Evolutionary conservation across 2,329 filamentous ascomycete genomes (phyloP), one percentile per base, ranked within the genome.

Genomic region (Ceratocystis cacaofunesta): DNA sequence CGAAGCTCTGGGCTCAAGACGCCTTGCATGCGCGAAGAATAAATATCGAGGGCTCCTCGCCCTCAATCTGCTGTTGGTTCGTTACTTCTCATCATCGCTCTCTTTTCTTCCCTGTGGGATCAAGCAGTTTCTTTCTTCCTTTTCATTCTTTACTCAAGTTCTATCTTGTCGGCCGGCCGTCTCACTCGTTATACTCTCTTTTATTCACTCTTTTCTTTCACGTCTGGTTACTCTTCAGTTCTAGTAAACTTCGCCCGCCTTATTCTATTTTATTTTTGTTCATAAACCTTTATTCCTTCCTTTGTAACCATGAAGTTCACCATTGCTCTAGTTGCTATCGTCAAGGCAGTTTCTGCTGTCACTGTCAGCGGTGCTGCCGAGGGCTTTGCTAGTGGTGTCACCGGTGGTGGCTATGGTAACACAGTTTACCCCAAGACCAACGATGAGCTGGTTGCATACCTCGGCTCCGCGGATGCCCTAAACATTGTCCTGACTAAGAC

Each of bases 401-500:
- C 84, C 19, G 84, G 84, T 46, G 84, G 84, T 70, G 83, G 82
- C 64, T 76, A 70, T 67, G 82, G 80, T 25, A 73, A 76, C 7
- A 72, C 81, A 32, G 81, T 81, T 19, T 81, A 82, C 69, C 83
- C 83, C 12, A 75, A 72, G 19, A 80, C 76, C 61, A 83, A 73
- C 52, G 77, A 74, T 28, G 77, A 87, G 78, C 79, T 86, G 60
- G 79, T 81, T 72, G 78, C 75, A 48, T 86, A 85, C 74, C 79
- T 87, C 4, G 76, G 76, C 7, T 82, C 85, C 72, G 74, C 73
- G 65, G 72, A 75, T 22, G 70, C 83, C 12, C 79, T 82, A 28
- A 79, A 81, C 67, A 85, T 87, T 69, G 77, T 86, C 65, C 75
- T 86, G 32, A 77, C 78, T 71, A 80, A 82, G 71, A 77, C 76